Evolutionary conservation across 2,329 filamentous ascomycete species (phyloP).

Genomic region (Aspergillus sp.): DNA sequence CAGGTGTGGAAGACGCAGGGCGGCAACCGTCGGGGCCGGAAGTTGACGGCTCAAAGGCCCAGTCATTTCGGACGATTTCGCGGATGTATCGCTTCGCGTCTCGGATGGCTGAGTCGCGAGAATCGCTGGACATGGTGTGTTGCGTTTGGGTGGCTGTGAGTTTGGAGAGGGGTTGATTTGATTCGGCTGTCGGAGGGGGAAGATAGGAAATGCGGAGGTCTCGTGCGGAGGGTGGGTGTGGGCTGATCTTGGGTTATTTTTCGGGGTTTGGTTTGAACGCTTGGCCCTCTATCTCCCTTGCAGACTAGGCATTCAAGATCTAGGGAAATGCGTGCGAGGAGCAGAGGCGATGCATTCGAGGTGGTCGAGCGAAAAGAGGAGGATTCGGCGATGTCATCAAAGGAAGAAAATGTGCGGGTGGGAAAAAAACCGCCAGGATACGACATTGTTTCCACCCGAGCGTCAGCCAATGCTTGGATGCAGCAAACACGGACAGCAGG

Average conservation of each 20-base stretch:
- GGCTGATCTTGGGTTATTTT: not conserved
- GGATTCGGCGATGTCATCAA: no score
- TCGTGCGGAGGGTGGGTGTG: slow-evolving; percentile 1
- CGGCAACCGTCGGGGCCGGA: slow-evolving; percentile 12
- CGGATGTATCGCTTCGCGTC: slow-evolving; percentile 38
- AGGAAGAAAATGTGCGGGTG: no score
- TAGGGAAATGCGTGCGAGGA: no score
- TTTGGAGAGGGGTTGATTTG: not conserved
- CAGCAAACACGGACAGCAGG: not conserved
- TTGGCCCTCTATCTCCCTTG: not conserved
- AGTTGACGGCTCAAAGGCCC: slow-evolving; percentile 28
- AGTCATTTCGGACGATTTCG: slow-evolving; percentile 38
- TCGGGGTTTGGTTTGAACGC: slow-evolving; percentile 10
- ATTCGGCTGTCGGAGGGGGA: not conserved
- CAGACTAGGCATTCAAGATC: no score
- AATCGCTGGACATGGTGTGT: slow-evolving; percentile 17
- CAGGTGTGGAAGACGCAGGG: slow-evolving; percentile 13
- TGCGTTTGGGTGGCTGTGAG: slow-evolving; percentile 1
- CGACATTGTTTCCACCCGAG: not conserved
- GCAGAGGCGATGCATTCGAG: no score
- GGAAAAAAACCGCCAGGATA: no score
- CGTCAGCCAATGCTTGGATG: not conserved
- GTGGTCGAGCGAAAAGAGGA: no score
- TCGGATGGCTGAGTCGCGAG: slow-evolving; percentile 35
- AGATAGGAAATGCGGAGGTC: not conserved